phyloP scores from a whole-genome alignment of 2,329 filamentous ascomycete species.

The Exophiala sp. region DNA sequence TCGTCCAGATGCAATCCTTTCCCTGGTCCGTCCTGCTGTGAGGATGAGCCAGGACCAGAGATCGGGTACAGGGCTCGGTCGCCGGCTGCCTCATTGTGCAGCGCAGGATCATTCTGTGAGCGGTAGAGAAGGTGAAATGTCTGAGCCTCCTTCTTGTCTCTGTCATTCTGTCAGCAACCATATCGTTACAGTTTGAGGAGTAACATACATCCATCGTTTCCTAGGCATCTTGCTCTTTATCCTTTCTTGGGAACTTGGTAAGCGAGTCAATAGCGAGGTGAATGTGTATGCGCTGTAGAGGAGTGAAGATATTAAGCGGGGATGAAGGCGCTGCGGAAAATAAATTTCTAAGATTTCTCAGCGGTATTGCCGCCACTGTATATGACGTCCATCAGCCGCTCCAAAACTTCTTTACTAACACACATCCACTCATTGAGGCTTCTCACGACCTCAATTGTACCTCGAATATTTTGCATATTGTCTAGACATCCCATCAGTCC shows the following conservation, averaged over 20 bases:
- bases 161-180: slow-evolving; percentile 38
- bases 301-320: neutral
- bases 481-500: neutral
- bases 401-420: neutral
- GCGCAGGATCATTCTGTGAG: slow-evolving; percentile 93
- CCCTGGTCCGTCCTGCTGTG: slow-evolving; percentile 32
- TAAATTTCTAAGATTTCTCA: slow-evolving; percentile 14
- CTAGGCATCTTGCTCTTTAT: slow-evolving; percentile 42
- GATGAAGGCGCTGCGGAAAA: slow-evolving; percentile 1
- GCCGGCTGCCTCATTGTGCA: slow-evolving; percentile 84
- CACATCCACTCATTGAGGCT: neutral
- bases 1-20: slow-evolving; percentile 65
- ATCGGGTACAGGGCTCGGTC: slow-evolving; percentile 84
- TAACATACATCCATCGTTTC: slow-evolving; percentile 69
- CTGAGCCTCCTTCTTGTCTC: slow-evolving; percentile 85
- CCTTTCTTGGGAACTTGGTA: neutral
- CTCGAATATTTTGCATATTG: neutral
- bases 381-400: slow-evolving; percentile 11
- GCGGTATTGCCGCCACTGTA: slow-evolving; percentile 3
- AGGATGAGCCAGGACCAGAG: slow-evolving; percentile 32
- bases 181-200: slow-evolving; percentile 5
- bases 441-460: neutral
- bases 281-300: neutral
- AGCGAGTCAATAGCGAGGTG: neutral
- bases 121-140: slow-evolving; percentile 94